These are phyloP conservation scores for Lachnellula arida DNA, from an alignment of 2,329 filamentous ascomycete species.

Conservation along the genomic window DNA sequence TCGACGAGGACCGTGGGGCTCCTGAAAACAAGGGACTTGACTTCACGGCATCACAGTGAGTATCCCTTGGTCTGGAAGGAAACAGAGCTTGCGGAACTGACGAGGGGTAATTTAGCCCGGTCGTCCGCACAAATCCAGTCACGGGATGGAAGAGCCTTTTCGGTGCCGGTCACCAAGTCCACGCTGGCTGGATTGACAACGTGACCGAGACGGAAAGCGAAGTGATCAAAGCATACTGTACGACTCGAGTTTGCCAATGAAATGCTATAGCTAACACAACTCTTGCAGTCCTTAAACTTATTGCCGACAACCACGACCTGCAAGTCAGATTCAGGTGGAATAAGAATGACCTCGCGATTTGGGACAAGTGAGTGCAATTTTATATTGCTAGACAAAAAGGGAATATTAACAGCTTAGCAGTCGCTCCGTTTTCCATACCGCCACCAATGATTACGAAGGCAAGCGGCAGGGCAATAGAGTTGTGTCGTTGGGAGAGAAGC, in stretches of 20 bases:
- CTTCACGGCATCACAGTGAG: constrained; percentile 38
- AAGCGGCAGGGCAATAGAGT: constrained; percentile 43
- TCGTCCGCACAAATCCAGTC: constrained; percentile 53
- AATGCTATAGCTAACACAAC: neutral
- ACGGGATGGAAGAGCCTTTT: constrained; percentile 47
- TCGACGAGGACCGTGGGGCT: constrained; percentile 44
- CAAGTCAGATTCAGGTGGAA: constrained; percentile 42
- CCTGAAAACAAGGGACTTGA: constrained; percentile 18
- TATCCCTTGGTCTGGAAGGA: neutral
- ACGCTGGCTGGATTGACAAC: constrained; percentile 44
- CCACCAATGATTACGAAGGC: constrained; percentile 48
- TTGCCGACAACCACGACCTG: constrained; percentile 52
- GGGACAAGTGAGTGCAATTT: constrained; percentile 42
- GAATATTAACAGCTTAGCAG: constrained; percentile 38
- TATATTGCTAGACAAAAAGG: constrained; percentile 52
- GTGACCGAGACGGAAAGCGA: constrained; percentile 51
- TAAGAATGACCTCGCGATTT: constrained; percentile 42
- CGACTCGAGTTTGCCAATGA: neutral
- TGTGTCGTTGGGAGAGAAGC: constrained; percentile 47
- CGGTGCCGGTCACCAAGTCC: constrained; percentile 37
- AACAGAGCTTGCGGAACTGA: neutral
- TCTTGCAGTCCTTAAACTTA: constrained; percentile 36
- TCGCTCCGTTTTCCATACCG: constrained; percentile 47
- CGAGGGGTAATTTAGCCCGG: constrained; percentile 31
- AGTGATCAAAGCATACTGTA: constrained; percentile 19